phyloP scores from a whole-genome alignment of 1,139 yeast genomes.

The Scheffersomyces segobiensis region DNA sequence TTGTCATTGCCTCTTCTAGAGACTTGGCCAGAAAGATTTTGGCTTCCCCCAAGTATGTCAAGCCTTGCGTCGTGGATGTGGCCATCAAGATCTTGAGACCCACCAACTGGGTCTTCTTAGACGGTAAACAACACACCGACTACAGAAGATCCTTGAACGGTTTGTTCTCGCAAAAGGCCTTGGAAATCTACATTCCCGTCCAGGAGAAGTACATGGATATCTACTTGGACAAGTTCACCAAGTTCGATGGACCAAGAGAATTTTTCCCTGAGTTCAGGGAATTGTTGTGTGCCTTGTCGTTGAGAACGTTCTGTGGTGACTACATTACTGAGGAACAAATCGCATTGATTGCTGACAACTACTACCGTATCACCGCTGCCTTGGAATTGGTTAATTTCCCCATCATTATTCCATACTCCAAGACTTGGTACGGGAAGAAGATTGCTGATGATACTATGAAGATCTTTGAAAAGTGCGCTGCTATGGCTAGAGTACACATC shows the following conservation, averaged over 20 bases:
- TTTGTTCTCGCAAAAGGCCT: slow-evolving; percentile 79
- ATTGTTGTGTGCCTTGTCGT: slow-evolving; percentile 88
- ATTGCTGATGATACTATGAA: slow-evolving; percentile 94
- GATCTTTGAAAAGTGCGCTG: slow-evolving; percentile 86
- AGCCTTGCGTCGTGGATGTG: slow-evolving; percentile 97
- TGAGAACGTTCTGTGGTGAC: slow-evolving; percentile 93
- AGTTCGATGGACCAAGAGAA: slow-evolving; percentile 60
- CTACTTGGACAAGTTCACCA: slow-evolving; percentile 68
- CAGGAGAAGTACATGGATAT: slow-evolving; percentile 82
- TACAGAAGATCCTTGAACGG: slow-evolving; percentile 91
- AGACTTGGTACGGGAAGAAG: slow-evolving; percentile 95
- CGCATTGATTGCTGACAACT: slow-evolving; percentile 84
- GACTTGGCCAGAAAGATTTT: slow-evolving; percentile 89
- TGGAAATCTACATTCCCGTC: slow-evolving; percentile 79
- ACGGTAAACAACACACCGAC: slow-evolving; percentile 93
- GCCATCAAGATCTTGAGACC: slow-evolving; percentile 92
- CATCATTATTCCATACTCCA: slow-evolving; percentile 89
- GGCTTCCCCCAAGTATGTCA: slow-evolving; percentile 81
- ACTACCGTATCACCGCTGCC: slow-evolving; percentile 89
- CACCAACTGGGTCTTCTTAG: slow-evolving; percentile 95
- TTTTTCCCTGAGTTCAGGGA: slow-evolving; percentile 95
- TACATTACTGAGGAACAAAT: slow-evolving; percentile 91
- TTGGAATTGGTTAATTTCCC: slow-evolving; percentile 97
- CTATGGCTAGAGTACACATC: slow-evolving; percentile 76
- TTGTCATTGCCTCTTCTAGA: slow-evolving; percentile 88